A percentile compares a stretch with the other conserved stretches of the same genome.
Conservation (phyloP, 495 filamentous ascomycete species). For the Penicillium maclennaniae region DNA sequence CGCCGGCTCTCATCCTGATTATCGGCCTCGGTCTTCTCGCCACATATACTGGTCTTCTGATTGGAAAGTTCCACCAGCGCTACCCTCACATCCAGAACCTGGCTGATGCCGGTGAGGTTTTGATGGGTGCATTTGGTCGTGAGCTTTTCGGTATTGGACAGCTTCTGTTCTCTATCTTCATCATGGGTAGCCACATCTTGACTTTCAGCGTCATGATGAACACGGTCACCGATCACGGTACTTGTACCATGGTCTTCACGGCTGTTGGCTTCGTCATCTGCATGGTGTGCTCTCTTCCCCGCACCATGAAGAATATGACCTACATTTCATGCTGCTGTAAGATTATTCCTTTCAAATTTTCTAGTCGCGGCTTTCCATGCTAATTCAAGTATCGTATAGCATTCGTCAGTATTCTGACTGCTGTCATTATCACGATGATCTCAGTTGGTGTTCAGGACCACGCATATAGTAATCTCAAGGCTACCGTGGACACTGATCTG, state of each 20-base stretch:
- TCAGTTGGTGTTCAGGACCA: conserved; percentile 48
- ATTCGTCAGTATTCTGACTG: conserved; percentile 62
- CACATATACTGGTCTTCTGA: conserved; percentile 42
- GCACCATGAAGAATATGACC: conserved; percentile 58
- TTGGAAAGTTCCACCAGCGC: conserved; percentile 29
- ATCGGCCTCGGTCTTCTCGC: conserved; percentile 60
- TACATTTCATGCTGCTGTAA: conserved; percentile 56
- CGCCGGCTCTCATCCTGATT: conserved; percentile 50
- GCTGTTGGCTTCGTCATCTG: conserved; percentile 60
- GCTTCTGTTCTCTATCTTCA: conserved; percentile 64
- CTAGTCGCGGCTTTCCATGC: not conserved
- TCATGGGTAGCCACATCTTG: conserved; percentile 69
- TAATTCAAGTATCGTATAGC: conserved; percentile 12
- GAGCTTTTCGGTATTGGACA: conserved; percentile 61
- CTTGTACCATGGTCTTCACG: conserved; percentile 66
- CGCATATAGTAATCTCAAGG: conserved; percentile 13
- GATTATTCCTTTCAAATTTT: not conserved
- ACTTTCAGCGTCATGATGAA: conserved; percentile 67
- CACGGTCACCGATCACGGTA: conserved; percentile 57
- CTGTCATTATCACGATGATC: conserved; percentile 70
- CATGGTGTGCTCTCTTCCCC: conserved; percentile 59
- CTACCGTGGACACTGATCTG: conserved; percentile 24
- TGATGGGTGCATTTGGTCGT: conserved; percentile 60
- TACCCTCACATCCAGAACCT: conserved; percentile 60
- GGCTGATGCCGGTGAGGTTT: conserved; percentile 67